Base-by-base conservation (phyloP, 164 flowering plant genomes). In the Hamamelis virginiana region DNA sequence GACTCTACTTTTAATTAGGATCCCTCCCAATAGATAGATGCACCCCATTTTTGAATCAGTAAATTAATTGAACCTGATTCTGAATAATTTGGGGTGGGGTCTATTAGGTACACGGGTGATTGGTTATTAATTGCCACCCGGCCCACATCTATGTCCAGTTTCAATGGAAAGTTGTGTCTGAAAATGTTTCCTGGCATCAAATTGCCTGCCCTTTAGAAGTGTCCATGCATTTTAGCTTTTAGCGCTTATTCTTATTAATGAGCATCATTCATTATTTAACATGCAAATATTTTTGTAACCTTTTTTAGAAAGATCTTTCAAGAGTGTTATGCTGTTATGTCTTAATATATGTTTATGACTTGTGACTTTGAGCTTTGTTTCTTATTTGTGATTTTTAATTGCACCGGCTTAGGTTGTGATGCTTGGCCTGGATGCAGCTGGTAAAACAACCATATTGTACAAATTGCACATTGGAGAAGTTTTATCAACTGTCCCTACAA, bases 361-460 rank as follows among this genome's bases (percentile, higher is more conserved):
- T 33, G 41, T 33, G 41, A 33, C 64, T 21, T 33, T 56, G 16
- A 46, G 8, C 45, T 1, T 56, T 22, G 6, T 64, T 44, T 64
- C 62, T 66, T 51, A 63, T 70, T 61, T 53, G 15, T 14, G 16
- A 18, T 52, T 71, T 26, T 59, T 59, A 53, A 48, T 74, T 69
- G 67, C 47, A 23, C 21, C 80, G 75, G 33, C 59, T 23, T 81
- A 95, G 99, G 99, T 95, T 84, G 98, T 95, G 70, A 95, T 95
- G 99, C 93, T 95, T 73, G 99, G 99, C n/a, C 83, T 95, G 78
- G 99, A 95, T 82, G 99, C 98, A 50, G 98, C 99, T 72, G 98
- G 99, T 21, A 95, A 95, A 83, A 95, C 99, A 57, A 95, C 99
- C 18, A 90, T 95, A 72, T 78, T 95, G 57, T 92, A 95, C 85